Evolutionary conservation across 805 yeast species (phyloP), one percentile per base, ranked within the genome.

Genomic region (Wickerhamiella cacticola): DNA sequence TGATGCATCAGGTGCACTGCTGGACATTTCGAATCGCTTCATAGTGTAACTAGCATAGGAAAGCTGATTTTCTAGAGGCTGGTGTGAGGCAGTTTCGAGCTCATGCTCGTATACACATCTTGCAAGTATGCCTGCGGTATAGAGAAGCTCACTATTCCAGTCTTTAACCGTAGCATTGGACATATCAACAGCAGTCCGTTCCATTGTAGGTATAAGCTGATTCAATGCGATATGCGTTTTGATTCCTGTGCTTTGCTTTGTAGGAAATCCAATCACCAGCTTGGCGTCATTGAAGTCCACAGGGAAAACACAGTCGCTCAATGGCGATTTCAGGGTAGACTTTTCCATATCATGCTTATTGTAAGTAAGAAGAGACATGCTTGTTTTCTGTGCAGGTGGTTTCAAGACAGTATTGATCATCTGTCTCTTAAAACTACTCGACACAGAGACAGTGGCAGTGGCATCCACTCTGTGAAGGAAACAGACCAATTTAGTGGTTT

Each of bases 191-290:
- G 68, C 68, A 0, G 70, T 66, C 5, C 71, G 59, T 48, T 67
- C 71, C 69, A 67, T 65, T 2, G 71, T 67, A 2, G 71, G 71
- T n/a, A 67, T 63, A 3, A 66, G 53, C 50, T 64, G 68, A 40
- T 63, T 66, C 41, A 66, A 44, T 1, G 68, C 64, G 2, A 67
- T 45, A 45, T 67, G 71, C 0, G 68, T 58, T 43, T 57, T 56
- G 29, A 67, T 35, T 1, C 64, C 65, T 0, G 71, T 64, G 24
- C 66, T 59, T 48, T 67, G 71, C 51, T 66, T 66, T 1, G 71
- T 67, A 2, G 71, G 68, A 47, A 67, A 67, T 3, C 71, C 71
- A 47, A 67, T 64, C 43, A 63, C 67, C 3, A 67, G 56, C 45
- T 65, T 65, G 5, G 70, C 68, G 41, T 66, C 69, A 34, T 58